Evolutionary conservation across 495 filamentous ascomycete species (phyloP).

Genomic region (Talaromyces borbonicus): DNA sequence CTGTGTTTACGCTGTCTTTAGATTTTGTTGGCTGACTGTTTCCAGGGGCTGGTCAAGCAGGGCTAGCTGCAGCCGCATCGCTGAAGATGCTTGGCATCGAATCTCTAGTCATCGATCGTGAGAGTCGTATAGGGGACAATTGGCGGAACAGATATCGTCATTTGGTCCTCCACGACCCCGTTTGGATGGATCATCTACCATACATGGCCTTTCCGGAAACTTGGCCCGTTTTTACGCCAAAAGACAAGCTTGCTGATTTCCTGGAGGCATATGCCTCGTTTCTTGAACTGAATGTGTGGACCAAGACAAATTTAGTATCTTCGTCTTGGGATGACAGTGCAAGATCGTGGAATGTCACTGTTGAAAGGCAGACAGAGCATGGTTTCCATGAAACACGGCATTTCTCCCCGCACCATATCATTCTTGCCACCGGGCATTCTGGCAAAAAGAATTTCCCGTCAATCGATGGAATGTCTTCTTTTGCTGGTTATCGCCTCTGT

Average conservation of each 20-base stretch:
- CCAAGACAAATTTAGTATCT: constrained; percentile 38
- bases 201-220: constrained; percentile 59
- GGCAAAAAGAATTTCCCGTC: constrained; percentile 36
- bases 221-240: constrained; percentile 64
- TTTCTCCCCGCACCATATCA: constrained; percentile 34
- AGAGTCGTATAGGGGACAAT: constrained; percentile 61
- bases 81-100: constrained; percentile 57
- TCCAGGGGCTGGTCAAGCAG: constrained; percentile 27
- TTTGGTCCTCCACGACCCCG: constrained; percentile 59
- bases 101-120: constrained; percentile 55
- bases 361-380: constrained; percentile 36
- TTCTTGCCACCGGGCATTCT: constrained; percentile 42
- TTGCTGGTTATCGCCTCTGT: constrained; percentile 39
- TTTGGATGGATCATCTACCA: constrained; percentile 66
- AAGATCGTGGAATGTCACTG: constrained; percentile 48
- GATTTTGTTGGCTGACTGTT: background rate
- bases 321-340: constrained; percentile 43
- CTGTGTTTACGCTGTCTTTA: background rate
- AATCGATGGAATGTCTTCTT: constrained; percentile 32
- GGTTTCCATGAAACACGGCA: constrained; percentile 23
- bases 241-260: constrained; percentile 75
- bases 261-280: constrained; percentile 62
- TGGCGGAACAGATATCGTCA: constrained; percentile 59
- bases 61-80: constrained; percentile 54
- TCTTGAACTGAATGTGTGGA: constrained; percentile 73